Evolutionary conservation across 2,329 filamentous ascomycete species (phyloP).

Genomic region (Diaporthe destruens): DNA sequence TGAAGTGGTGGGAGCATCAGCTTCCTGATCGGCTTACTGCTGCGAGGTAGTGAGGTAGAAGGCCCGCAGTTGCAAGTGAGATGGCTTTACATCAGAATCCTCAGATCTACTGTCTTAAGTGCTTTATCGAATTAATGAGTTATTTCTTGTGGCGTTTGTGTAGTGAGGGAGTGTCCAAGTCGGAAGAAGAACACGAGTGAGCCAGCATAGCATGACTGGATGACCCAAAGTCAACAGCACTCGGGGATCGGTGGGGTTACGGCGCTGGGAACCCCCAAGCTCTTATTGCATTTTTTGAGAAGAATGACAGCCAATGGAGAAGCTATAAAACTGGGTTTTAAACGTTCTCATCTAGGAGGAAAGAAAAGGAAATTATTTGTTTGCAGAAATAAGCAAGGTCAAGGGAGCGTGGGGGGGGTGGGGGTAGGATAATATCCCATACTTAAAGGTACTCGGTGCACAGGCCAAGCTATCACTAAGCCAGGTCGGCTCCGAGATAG

Average conservation of each 20-base stretch:
- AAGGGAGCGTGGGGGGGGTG: no score
- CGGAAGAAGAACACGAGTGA: neutral
- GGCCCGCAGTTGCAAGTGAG: neutral
- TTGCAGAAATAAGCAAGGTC: neutral
- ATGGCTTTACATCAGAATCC: neutral
- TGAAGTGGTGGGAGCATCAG: constrained; percentile 69
- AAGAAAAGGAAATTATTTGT: neutral
- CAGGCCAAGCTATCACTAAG: constrained; percentile 23
- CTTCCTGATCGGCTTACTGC: constrained; percentile 39
- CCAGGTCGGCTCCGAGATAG: constrained; percentile 43
- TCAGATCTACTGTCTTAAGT: neutral
- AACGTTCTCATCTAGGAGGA: no score
- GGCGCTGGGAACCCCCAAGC: neutral
- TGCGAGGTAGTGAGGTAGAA: constrained; percentile 20
- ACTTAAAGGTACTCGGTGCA: neutral
- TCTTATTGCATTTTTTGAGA: neutral
- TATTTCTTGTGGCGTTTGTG: neutral
- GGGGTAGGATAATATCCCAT: no score
- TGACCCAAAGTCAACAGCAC: neutral
- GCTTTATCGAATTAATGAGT: neutral
- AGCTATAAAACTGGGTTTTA: neutral
- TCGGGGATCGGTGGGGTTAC: neutral
- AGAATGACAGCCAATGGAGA: neutral
- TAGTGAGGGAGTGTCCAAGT: neutral
- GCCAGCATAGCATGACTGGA: neutral